Conservation (phyloP, 1,284 basidiomycete species). For the Athelia psychrophila region DNA sequence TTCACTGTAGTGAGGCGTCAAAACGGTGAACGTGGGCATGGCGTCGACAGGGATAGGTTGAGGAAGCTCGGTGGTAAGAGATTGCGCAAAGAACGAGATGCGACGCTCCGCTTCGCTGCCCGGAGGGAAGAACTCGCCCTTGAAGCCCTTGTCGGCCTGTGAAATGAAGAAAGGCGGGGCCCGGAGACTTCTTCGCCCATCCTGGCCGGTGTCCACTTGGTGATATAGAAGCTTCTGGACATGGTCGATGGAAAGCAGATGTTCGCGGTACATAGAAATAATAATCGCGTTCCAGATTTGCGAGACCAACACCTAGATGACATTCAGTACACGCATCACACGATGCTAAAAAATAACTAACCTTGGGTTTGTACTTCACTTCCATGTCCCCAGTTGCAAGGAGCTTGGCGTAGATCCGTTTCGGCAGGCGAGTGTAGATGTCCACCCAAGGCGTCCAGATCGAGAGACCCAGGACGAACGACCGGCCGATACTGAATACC, state of each 20-base stretch:
- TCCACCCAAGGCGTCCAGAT: slow-evolving; percentile 99
- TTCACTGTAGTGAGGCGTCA: slow-evolving; percentile 95
- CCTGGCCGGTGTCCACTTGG: slow-evolving; percentile 82
- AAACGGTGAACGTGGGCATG: slow-evolving; percentile 96
- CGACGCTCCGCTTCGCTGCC: slow-evolving; percentile 92
- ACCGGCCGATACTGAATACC: slow-evolving; percentile 86
- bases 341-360: slow-evolving; percentile 26
- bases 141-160: slow-evolving; percentile 80
- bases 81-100: slow-evolving; percentile 96
- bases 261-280: slow-evolving; percentile 99
- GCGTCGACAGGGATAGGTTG: slow-evolving; percentile 90
- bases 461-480: slow-evolving; percentile 87
- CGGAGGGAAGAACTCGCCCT: slow-evolving; percentile 90
- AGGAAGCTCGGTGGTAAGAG: slow-evolving; percentile 86
- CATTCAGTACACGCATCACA: not conserved
- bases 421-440: slow-evolving; percentile 89
- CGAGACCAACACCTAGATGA: slow-evolving; percentile 80
- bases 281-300: slow-evolving; percentile 99
- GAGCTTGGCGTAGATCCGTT: slow-evolving; percentile 92
- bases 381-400: slow-evolving; percentile 92
- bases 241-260: slow-evolving; percentile 93
- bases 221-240: slow-evolving; percentile 94
- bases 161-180: slow-evolving; percentile 95
- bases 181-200: slow-evolving; percentile 83
- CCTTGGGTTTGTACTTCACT: slow-evolving; percentile 96